Evolutionary conservation across 805 yeast species (phyloP), one percentile per base, ranked within the genome.

Genomic region (Saccharomycopsis javanensis): DNA sequence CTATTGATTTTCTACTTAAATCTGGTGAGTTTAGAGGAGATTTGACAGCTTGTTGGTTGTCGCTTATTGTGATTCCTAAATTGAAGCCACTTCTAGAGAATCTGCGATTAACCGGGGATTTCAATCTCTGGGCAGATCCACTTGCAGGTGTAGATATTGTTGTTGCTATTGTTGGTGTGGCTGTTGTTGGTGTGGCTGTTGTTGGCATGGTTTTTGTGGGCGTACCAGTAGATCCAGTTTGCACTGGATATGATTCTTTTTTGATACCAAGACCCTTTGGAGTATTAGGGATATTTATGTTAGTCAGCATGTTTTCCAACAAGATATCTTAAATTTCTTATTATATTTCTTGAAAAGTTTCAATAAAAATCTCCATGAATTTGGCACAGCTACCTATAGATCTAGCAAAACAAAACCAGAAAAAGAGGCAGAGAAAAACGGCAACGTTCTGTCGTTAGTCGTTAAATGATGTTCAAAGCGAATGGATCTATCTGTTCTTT

Each of bases 31-130:
- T n/a, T n/a, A 28, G 28, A 4, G 31, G 31, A 11, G 38, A n/a
- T 7, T 28, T 50, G 4, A 11, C 34, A 18, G 18, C 23, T 27
- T 31, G 48, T 13, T 33, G 31, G 48, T 42, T 38, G 11, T 53
- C 58, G n/a, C 58, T 58, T 16, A 59, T 53, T 18, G 57, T 50
- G 30, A 59, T 55, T 4, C 59, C 61, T 3, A 59, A 30, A 28
- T 56, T 59, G 50, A 59, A 51, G 2, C 61, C 61, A 20, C 42
- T n/a, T 27, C 61, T 50, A 10, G 59, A 56, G 30, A 56, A 59
- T 27, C 59, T 25, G 13, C 61, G 23, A 11, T 46, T 31, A n/a
- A 42, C 48, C 5, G 48, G 48, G 5, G 48, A 42, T 20, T 50
- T 42, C n/a, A 42, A 23, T 42, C 25, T 42, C 15, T 42, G 48